Conservation (phyloP, 1,139 yeast species). For the Pichia cactophila region DNA sequence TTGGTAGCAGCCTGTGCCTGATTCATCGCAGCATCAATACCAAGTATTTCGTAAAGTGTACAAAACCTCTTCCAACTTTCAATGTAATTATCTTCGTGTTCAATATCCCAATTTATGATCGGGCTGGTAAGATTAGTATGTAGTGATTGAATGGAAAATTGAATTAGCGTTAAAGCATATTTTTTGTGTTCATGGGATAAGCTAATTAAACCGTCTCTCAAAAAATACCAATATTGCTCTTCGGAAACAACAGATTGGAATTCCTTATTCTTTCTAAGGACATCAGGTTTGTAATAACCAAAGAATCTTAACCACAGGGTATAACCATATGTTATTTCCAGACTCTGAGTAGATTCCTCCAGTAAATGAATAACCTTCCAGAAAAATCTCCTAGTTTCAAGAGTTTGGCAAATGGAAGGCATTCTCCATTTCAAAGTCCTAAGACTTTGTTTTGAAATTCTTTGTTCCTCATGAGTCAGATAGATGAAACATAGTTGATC, state of each 20-base stretch:
- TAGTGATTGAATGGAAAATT: conserved; percentile 48
- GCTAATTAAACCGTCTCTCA: conserved; percentile 53
- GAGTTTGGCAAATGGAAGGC: conserved; percentile 24
- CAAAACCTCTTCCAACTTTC: conserved; percentile 65
- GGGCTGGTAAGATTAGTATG: conserved; percentile 33
- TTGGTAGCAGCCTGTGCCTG: conserved; percentile 74
- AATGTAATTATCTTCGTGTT: conserved; percentile 29
- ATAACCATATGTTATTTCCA: conserved; percentile 38
- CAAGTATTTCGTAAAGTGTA: conserved; percentile 72
- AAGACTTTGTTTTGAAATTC: conserved; percentile 31
- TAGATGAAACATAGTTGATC: conserved; percentile 30
- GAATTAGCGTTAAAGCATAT: conserved; percentile 60
- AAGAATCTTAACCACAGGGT: conserved; percentile 53
- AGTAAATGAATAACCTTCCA: conserved; percentile 43
- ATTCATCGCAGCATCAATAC: conserved; percentile 78
- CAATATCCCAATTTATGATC: conserved; percentile 42
- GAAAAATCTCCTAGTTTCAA: conserved; percentile 26
- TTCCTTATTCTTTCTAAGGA: conserved; percentile 17
- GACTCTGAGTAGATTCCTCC: conserved; percentile 26
- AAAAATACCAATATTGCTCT: conserved; percentile 48
- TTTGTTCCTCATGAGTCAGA: conserved; percentile 31
- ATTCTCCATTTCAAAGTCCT: conserved; percentile 46
- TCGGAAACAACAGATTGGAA: conserved; percentile 33
- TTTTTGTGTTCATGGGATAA: conserved; percentile 64
- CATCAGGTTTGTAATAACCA: conserved; percentile 19